Percentiles rank a stretch among this genome's conserved stretches.
Conservation (phyloP, 2,329 filamentous ascomycete genomes). For the Colletotrichum sp. region DNA sequence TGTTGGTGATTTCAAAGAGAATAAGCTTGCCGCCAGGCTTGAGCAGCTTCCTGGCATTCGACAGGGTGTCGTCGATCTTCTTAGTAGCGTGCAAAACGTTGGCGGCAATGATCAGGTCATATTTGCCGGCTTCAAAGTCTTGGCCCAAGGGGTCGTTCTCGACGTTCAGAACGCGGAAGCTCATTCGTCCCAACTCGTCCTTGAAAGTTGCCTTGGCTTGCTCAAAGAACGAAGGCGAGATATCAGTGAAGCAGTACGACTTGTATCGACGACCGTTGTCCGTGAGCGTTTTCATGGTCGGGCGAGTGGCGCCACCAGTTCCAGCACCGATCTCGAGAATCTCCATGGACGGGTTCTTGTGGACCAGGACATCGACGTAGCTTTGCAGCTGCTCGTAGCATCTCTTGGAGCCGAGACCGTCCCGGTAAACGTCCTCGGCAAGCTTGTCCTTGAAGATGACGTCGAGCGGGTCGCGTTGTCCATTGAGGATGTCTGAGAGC, state of each 20-base stretch:
- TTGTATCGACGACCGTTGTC: conserved; percentile 4
- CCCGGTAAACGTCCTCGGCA: conserved; percentile 25
- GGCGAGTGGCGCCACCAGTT: conserved; percentile 33
- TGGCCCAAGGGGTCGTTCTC: conserved; percentile 30
- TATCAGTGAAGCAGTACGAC: conserved; percentile 42
- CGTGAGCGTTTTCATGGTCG: conserved; percentile 24
- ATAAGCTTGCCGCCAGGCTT: conserved; percentile 34
- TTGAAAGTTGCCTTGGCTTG: conserved; percentile 30
- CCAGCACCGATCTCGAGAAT: conserved; percentile 42
- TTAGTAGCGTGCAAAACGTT: conserved; percentile 35
- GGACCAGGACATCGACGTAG: conserved; percentile 26
- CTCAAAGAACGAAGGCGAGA: conserved; percentile 41
- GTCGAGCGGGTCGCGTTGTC: conserved; percentile 28
- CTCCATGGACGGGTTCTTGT: conserved; percentile 34
- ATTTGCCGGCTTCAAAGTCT: conserved; percentile 26
- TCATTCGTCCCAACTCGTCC: conserved; percentile 25
- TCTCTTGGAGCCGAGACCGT: conserved; percentile 23
- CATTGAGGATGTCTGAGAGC: conserved; percentile 27
- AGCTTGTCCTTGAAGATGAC: conserved; percentile 30
- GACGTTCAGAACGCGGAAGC: conserved; percentile 37
- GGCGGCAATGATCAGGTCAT: conserved; percentile 33
- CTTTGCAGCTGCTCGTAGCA: conserved; percentile 21
- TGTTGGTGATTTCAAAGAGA: conserved; percentile 30
- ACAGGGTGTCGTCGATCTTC: conserved; percentile 27
- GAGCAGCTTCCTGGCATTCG: conserved; percentile 26